These are phyloP conservation scores for Lentinus brumalis DNA, from an alignment of 768 basidiomycete species.

Conservation along the genomic window DNA sequence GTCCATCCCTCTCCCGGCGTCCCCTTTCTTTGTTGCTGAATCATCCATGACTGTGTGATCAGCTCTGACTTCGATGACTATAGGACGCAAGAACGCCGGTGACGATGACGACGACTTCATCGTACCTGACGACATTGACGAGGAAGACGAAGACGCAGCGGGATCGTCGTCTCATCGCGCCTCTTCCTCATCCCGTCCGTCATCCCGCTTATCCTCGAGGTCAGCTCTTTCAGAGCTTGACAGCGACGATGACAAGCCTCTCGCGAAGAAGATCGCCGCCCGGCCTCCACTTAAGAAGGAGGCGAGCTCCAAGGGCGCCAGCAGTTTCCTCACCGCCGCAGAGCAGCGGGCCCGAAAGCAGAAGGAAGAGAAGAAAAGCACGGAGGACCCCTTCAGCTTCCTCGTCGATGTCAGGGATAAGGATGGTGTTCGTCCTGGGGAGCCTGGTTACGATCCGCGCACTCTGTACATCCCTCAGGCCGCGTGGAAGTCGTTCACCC, in stretches of 20 bases:
- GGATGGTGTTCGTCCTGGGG: conserved; percentile 75
- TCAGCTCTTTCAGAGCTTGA: conserved; percentile 38
- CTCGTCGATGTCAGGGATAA: conserved; percentile 75
- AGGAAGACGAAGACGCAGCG: conserved; percentile 32
- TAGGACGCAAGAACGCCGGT: conserved; percentile 47
- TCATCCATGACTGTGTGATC: neutral
- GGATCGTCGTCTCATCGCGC: conserved; percentile 49
- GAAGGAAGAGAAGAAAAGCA: conserved; percentile 80
- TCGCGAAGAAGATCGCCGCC: conserved; percentile 40
- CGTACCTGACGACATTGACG: conserved; percentile 65
- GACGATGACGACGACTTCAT: conserved; percentile 77
- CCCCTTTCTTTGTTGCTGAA: too few relatives aligned
- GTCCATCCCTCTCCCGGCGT: too few relatives aligned
- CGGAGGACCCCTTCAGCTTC: conserved; percentile 79
- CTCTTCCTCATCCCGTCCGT: conserved; percentile 35
- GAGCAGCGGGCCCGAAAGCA: conserved; percentile 74
- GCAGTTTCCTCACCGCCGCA: conserved; percentile 77
- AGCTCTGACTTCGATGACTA: neutral
- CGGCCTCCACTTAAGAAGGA: conserved; percentile 37
- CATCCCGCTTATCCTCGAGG: conserved; percentile 37
- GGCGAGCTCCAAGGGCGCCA: conserved; percentile 32
- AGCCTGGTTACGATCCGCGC: conserved; percentile 87
- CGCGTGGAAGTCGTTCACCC: conserved; percentile 84
- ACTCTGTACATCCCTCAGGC: conserved; percentile 79
- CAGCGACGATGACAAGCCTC: conserved; percentile 32